These are phyloP conservation scores for Agaricus blazei DNA, from an alignment of 768 basidiomycete genomes.

Conservation along the genomic window DNA sequence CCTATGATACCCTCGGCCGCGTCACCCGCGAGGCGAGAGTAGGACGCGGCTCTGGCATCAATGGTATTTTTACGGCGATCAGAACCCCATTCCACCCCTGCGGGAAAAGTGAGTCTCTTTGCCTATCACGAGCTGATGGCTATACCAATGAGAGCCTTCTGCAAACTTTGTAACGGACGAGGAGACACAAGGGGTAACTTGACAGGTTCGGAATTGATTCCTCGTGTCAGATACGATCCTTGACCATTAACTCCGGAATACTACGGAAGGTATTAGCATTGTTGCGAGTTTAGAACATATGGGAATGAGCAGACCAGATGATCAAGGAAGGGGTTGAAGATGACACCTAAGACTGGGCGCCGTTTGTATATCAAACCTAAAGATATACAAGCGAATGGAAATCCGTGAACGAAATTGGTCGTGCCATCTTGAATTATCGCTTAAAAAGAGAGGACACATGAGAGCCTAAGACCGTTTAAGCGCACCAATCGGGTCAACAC, in stretches of 20 bases:
- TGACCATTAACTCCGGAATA: constrained; percentile 78
- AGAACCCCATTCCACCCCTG: constrained; percentile 86
- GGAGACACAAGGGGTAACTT: constrained; percentile 64
- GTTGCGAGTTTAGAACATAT: background rate
- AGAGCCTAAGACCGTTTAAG: background rate
- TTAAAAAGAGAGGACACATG: background rate
- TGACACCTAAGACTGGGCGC: constrained; percentile 82
- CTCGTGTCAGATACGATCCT: constrained; percentile 70
- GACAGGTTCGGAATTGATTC: constrained; percentile 32
- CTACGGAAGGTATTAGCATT: constrained; percentile 22
- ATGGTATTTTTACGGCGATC: constrained; percentile 58
- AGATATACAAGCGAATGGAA: constrained; percentile 87
- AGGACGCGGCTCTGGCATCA: constrained; percentile 57
- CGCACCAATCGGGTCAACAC: constrained; percentile 91
- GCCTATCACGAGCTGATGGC: background rate
- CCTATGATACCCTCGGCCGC: constrained; percentile 53
- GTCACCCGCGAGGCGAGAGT: constrained; percentile 71
- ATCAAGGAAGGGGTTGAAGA: constrained; percentile 90
- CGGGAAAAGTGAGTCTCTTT: constrained; percentile 2
- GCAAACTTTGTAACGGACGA: constrained; percentile 61
- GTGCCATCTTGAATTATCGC: constrained; percentile 57
- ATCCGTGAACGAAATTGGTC: constrained; percentile 83
- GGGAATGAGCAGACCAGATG: constrained; percentile 47
- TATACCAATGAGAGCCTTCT: constrained; percentile 65
- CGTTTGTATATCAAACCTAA: constrained; percentile 84